A percentile compares a stretch with the other conserved stretches of the same genome.
Evolutionary conservation across 2,329 filamentous ascomycete genomes (phyloP).

Genomic region (Ramularia collo-cygni): DNA sequence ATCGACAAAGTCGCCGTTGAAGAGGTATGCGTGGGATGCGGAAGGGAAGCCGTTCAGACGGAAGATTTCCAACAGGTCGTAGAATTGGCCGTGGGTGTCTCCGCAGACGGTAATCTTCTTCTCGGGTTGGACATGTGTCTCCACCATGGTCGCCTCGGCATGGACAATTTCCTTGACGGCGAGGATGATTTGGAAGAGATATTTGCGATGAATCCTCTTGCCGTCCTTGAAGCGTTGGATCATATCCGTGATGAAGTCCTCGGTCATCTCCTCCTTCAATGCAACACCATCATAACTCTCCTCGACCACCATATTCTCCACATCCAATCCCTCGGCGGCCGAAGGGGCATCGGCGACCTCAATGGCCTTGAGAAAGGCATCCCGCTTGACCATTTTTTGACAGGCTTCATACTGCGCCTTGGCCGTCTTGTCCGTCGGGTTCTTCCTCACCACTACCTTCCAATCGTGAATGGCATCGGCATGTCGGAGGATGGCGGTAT

Average conservation of each 20-base stretch:
- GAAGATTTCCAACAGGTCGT: slow-evolving; percentile 95
- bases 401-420: slow-evolving; percentile 87
- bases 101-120: slow-evolving; percentile 87
- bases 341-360: slow-evolving; percentile 89
- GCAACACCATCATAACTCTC: slow-evolving; percentile 75
- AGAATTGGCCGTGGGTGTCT: slow-evolving; percentile 97
- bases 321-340: slow-evolving; percentile 80
- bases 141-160: slow-evolving; percentile 93
- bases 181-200: slow-evolving; percentile 92
- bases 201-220: slow-evolving; percentile 93
- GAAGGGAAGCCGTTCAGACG: slow-evolving; percentile 76
- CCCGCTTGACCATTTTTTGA: slow-evolving; percentile 85
- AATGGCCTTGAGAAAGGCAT: slow-evolving; percentile 91
- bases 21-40: slow-evolving; percentile 87
- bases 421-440: slow-evolving; percentile 82
- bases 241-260: slow-evolving; percentile 97
- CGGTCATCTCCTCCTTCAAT: slow-evolving; percentile 77
- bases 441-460: slow-evolving; percentile 79
- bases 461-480: slow-evolving; percentile 88
- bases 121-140: slow-evolving; percentile 72
- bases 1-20: slow-evolving; percentile 98
- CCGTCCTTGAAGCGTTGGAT: slow-evolving; percentile 90
- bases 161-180: slow-evolving; percentile 85
- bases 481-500: slow-evolving; percentile 83
- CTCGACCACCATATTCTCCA: slow-evolving; percentile 80